These are phyloP conservation scores for Coprinopsis sp. DNA, from an alignment of 768 basidiomycete genomes.

Conservation along the genomic window DNA sequence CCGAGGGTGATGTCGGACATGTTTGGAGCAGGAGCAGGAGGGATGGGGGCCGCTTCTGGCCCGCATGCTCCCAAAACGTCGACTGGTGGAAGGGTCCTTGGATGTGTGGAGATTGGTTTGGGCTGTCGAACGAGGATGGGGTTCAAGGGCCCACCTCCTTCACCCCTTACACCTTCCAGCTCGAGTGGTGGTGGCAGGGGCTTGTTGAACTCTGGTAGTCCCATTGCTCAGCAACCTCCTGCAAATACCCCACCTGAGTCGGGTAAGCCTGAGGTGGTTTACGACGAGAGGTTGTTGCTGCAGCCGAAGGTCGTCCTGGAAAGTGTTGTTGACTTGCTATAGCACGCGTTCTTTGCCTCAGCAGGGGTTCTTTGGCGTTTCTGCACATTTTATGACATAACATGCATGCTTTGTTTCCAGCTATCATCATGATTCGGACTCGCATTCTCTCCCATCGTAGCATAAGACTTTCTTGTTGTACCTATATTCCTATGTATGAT, in stretches of 20 bases:
- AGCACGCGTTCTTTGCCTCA: neutral
- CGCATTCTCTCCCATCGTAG: too few relatives aligned
- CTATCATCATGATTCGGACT: too few relatives aligned
- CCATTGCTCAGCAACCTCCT: neutral
- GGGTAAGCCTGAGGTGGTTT: conserved; percentile 33
- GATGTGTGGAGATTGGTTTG: conserved; percentile 49
- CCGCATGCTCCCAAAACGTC: conserved; percentile 44
- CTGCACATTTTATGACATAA: too few relatives aligned
- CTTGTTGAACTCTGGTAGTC: neutral
- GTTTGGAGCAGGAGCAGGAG: conserved; percentile 36
- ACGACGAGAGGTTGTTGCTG: conserved; percentile 58
- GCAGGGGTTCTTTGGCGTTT: too few relatives aligned
- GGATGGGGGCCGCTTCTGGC: conserved; percentile 53
- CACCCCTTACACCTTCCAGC: conserved; percentile 2
- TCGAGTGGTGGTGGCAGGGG: conserved; percentile 1
- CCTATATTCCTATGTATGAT: too few relatives aligned
- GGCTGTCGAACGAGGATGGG: conserved; percentile 47
- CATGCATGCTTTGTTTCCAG: too few relatives aligned
- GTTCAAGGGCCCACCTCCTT: conserved; percentile 6
- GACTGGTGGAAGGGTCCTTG: conserved; percentile 3
- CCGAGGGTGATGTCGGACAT: conserved; percentile 52
- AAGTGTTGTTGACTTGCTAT: conserved; percentile 49
- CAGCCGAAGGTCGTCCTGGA: conserved; percentile 76
- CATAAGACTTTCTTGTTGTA: too few relatives aligned
- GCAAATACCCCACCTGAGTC: neutral